Conservation (phyloP, 2,329 filamentous ascomycete genomes). For the Colletotrichum incanum region DNA sequence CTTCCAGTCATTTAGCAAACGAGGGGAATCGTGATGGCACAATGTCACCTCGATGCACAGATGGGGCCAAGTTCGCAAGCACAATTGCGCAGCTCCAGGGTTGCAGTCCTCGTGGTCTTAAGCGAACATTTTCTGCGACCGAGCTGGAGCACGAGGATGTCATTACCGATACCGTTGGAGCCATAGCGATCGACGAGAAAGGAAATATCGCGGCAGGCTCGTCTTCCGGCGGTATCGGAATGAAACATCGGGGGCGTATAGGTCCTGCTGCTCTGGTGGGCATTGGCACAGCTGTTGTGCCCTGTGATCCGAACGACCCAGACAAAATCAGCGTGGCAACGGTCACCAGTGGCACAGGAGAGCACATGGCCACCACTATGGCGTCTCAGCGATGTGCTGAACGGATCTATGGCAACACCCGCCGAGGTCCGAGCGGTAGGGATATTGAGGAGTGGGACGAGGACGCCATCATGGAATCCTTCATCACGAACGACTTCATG, state of each 20-base stretch:
- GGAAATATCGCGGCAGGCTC: constrained; percentile 95
- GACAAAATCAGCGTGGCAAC: constrained; percentile 81
- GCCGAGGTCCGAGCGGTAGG: constrained; percentile 71
- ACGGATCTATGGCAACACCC: constrained; percentile 81
- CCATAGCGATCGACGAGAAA: constrained; percentile 89
- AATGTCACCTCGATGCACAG: constrained; percentile 37
- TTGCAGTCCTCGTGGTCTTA: constrained; percentile 51
- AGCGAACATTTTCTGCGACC: constrained; percentile 51
- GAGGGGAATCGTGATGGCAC: constrained; percentile 42
- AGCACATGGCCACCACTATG: constrained; percentile 97
- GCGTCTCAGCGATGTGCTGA: constrained; percentile 90
- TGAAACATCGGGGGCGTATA: constrained; percentile 94
- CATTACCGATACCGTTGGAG: constrained; percentile 94
- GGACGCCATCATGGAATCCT: constrained; percentile 79
- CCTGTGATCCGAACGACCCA: constrained; percentile 78
- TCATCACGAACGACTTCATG: constrained; percentile 94
- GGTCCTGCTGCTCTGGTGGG: constrained; percentile 95
- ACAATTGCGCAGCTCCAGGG: constrained; percentile 38
- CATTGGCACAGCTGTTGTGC: constrained; percentile 91
- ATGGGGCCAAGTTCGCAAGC: constrained; percentile 31
- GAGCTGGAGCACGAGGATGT: constrained; percentile 66
- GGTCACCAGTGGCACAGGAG: constrained; percentile 94
- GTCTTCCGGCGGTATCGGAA: constrained; percentile 97
- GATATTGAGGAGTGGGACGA: constrained; percentile 82
- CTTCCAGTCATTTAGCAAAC: constrained; percentile 15